phyloP scores from a whole-genome alignment of 129 eudicot species.

The Saposhnikovia divaricata region DNA sequence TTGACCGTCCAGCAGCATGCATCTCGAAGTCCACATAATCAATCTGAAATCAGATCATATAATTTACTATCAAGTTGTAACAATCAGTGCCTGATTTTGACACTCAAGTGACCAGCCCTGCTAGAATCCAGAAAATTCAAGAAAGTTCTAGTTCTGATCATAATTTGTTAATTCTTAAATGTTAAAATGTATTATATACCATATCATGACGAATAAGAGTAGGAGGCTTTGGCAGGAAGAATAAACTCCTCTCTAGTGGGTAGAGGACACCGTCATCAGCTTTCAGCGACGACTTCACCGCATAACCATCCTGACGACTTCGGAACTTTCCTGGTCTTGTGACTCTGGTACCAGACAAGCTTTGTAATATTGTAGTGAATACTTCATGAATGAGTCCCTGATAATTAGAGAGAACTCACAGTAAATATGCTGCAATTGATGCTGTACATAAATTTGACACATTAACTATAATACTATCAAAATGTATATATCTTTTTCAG shows the following conservation, averaged over 20 bases:
- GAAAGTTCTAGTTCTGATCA: background rate
- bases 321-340: constrained; percentile 93
- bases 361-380: constrained; percentile 64
- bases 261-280: constrained; percentile 95
- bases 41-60: constrained; percentile 31
- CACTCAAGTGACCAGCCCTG: background rate
- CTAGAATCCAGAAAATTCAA: background rate
- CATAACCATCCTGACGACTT: constrained; percentile 83
- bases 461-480: no score
- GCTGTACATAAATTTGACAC: no score
- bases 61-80: background rate
- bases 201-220: constrained; percentile 91
- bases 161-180: no score
- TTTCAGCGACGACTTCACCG: constrained; percentile 92
- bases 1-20: constrained; percentile 91
- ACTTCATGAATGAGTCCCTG: constrained; percentile 94
- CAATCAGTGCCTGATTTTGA: background rate
- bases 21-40: constrained; percentile 89
- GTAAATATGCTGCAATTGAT: no score
- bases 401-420: constrained; percentile 5
- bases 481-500: no score
- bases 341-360: constrained; percentile 78
- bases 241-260: constrained; percentile 93
- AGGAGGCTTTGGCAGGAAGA: constrained; percentile 95
- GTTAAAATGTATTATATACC: constrained; percentile 31